Base-by-base conservation (phyloP, 164 flowering plant genomes). In the Litsea cubeba region DNA sequence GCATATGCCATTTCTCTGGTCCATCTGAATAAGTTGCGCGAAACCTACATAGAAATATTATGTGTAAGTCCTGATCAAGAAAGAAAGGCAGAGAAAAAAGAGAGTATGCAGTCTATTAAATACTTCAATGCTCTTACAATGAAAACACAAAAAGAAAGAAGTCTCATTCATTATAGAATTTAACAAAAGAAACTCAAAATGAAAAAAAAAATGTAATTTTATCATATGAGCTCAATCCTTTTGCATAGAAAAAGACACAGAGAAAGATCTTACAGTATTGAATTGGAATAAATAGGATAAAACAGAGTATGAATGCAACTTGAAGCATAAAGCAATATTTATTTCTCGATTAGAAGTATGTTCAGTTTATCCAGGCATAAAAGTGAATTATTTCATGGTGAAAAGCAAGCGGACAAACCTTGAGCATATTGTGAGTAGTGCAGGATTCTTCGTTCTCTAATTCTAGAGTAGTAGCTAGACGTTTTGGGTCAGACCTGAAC, bases 351-450 rank as follows among this genome's bases (percentile, higher is more conserved):
- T 12, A 58, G 62, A 40, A 8, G 46, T 8, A 40, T 40, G 46
- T 40, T 40, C 46, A 40, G 0, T 6, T 40, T 8, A 40, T 17
- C 5, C 22, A n/a, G 62, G 22, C 22, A 58, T 1, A 12, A 17
- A 58, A 66, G 10, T 25, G 50, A 30, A 50, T 70, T 23, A 24
- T 14, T 24, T 70, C 11, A 25, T 15, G 49, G 50, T 25, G 72
- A 65, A 71, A 58, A 18, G 60, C 18, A 69, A 74, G 71, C 23
- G n/a, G 32, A 25, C 68, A 74, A 76, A 89, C 97, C 97, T 95
- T 95, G 50, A 95, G 87, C 98, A 95, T 92, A 82, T 95, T 95
- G 80, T 93, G 91, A 10, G 98, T 92, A 17, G 99, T 91, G 74
- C 99, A 92, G 0, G 97, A 90, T 81, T 95, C 99, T 80, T 91